Percentiles rank a stretch among this genome's conserved stretches.
Conservation (phyloP, 768 basidiomycete genomes). For the Boletus edulis region DNA sequence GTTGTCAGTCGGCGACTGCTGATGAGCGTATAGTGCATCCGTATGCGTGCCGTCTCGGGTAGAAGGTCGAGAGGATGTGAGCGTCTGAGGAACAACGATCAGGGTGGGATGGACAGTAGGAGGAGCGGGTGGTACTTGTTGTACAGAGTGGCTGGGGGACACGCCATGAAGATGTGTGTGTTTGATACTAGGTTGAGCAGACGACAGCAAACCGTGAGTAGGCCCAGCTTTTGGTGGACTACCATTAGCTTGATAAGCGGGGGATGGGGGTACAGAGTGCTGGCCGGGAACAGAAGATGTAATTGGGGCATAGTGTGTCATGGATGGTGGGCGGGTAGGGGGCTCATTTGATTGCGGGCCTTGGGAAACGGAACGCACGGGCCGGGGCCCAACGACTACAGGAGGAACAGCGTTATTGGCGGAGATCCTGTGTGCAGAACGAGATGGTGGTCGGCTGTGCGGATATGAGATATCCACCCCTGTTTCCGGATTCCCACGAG, state of each 20-base stretch:
- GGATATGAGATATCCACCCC: conserved; percentile 19
- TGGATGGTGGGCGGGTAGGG: conserved; percentile 26
- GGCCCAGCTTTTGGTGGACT: conserved; percentile 17
- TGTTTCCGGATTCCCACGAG: conserved; percentile 28
- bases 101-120: conserved; percentile 24
- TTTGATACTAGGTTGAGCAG: conserved; percentile 27
- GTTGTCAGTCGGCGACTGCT: conserved; percentile 7
- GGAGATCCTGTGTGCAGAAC: conserved; percentile 24
- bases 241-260: conserved; percentile 10
- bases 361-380: conserved; percentile 29
- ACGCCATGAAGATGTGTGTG: conserved; percentile 15
- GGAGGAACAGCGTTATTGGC: conserved; percentile 17
- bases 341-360: conserved; percentile 23
- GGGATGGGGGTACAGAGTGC: conserved; percentile 19
- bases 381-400: conserved; percentile 26
- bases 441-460: conserved; percentile 28
- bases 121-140: conserved; percentile 19
- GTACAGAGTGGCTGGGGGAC: conserved; percentile 7
- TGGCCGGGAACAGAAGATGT: conserved; percentile 12
- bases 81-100: conserved; percentile 13
- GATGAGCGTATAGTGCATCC: conserved; percentile 3
- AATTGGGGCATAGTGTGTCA: conserved; percentile 7
- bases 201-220: conserved; percentile 4
- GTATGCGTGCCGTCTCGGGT: conserved; percentile 22
- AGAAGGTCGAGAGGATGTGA: conserved; percentile 27